phyloP scores from a whole-genome alignment of 257 asterid species.

The Solanum chaucha region DNA sequence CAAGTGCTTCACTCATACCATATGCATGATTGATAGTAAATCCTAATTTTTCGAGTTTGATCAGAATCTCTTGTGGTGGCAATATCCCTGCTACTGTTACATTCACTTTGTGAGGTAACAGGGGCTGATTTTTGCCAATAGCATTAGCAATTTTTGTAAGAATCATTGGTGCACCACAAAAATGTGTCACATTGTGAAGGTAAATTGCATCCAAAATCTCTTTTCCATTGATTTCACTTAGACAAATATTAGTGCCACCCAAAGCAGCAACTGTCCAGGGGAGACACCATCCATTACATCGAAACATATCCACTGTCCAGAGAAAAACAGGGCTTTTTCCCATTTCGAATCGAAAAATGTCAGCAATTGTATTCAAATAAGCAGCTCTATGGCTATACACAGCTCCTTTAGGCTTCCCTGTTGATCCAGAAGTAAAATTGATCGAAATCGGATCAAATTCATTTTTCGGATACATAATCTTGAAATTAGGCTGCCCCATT shows the following conservation, averaged over 20 bases:
- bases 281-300: slow-evolving; percentile 76
- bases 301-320: slow-evolving; percentile 76
- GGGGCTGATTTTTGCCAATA: neutral
- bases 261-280: slow-evolving; percentile 73
- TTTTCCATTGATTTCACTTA: slow-evolving; percentile 24
- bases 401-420: slow-evolving; percentile 70
- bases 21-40: slow-evolving; percentile 31
- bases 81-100: slow-evolving; percentile 45
- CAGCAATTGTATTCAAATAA: slow-evolving; percentile 44
- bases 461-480: slow-evolving; percentile 34
- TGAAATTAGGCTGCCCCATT: slow-evolving; percentile 28
- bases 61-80: slow-evolving; percentile 30
- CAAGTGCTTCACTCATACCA: slow-evolving; percentile 71
- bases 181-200: slow-evolving; percentile 44
- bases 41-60: slow-evolving; percentile 33
- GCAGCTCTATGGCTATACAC: slow-evolving; percentile 70
- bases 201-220: slow-evolving; percentile 25
- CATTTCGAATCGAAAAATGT: slow-evolving; percentile 30
- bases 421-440: slow-evolving; percentile 73
- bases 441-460: slow-evolving; percentile 63
- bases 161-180: slow-evolving; percentile 50
- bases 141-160: slow-evolving; percentile 36
- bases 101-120: slow-evolving; percentile 24
- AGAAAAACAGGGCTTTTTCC: slow-evolving; percentile 33
- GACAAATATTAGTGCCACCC: slow-evolving; percentile 63